Percentiles rank a stretch among this genome's conserved stretches.
Conservation (phyloP, 345 rosid genomes). For the Hypericum perforatum region DNA sequence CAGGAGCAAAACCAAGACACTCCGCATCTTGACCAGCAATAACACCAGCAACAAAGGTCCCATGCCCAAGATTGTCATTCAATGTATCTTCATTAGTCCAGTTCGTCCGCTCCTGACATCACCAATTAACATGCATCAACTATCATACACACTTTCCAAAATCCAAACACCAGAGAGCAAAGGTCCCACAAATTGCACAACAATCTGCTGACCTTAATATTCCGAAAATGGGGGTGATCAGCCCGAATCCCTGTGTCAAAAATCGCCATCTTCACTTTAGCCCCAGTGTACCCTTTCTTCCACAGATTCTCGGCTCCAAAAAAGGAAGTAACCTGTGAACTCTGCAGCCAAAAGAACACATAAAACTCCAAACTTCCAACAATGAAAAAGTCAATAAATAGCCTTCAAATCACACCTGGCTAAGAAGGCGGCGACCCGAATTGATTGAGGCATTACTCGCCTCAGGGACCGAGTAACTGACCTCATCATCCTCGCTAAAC, state of each 20-base stretch:
- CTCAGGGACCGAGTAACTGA: conserved; percentile 13
- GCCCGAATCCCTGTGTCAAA: conserved; percentile 94
- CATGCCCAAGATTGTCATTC: conserved; percentile 98
- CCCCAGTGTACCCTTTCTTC: conserved; percentile 83
- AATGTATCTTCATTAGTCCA: conserved; percentile 96
- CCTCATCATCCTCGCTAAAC: conserved; percentile 42
- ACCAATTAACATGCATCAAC: conserved; percentile 13
- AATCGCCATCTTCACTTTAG: conserved; percentile 96
- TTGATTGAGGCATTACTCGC: conserved; percentile 54
- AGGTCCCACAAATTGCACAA: not conserved
- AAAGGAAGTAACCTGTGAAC: conserved; percentile 82
- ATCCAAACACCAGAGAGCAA: not conserved
- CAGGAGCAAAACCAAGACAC: conserved; percentile 96
- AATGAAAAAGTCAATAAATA: not conserved
- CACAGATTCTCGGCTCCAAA: conserved; percentile 92
- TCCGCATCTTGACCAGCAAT: conserved; percentile 80
- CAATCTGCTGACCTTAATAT: conserved; percentile 51
- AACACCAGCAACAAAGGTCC: conserved; percentile 98
- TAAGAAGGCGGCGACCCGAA: conserved; percentile 68
- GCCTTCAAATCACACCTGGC: conserved; percentile 33
- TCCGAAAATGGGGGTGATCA: conserved; percentile 92
- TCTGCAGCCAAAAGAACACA: conserved; percentile 30
- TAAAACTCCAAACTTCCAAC: not conserved
- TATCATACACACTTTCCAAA: conserved; percentile 20
- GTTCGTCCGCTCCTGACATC: conserved; percentile 82